These are phyloP conservation scores for Neurospora sp. DNA, from an alignment of 495 filamentous ascomycete species.

Conservation along the genomic window DNA sequence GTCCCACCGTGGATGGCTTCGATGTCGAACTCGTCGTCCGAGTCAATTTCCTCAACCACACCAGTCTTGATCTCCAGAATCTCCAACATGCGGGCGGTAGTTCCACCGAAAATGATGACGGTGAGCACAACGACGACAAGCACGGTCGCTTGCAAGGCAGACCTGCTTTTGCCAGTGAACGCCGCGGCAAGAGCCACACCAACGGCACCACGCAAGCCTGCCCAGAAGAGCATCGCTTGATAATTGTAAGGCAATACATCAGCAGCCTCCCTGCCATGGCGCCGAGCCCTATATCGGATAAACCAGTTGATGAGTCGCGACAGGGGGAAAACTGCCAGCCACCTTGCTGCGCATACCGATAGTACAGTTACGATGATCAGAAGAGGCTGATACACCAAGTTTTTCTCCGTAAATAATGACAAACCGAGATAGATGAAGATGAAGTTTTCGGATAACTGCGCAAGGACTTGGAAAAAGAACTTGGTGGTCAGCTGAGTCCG, in stretches of 20 bases:
- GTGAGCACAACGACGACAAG: constrained; percentile 95
- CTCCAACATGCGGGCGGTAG: constrained; percentile 96
- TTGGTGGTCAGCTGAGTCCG: constrained; percentile 96
- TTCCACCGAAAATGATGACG: constrained; percentile 97
- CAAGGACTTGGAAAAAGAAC: constrained; percentile 89
- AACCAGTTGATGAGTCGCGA: constrained; percentile 88
- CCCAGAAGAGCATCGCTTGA: constrained; percentile 98
- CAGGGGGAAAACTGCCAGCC: constrained; percentile 88
- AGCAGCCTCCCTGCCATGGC: constrained; percentile 61
- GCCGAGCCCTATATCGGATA: constrained; percentile 77
- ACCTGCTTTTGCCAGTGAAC: constrained; percentile 64
- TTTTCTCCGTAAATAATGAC: constrained; percentile 80
- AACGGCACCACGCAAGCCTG: constrained; percentile 88
- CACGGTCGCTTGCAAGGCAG: constrained; percentile 77
- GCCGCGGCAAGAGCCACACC: constrained; percentile 94
- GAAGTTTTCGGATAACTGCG: constrained; percentile 95
- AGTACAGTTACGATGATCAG: constrained; percentile 87
- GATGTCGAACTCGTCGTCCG: constrained; percentile 97
- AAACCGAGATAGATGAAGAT: constrained; percentile 98
- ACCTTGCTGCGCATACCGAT: constrained; percentile 84
- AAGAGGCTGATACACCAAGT: constrained; percentile 86
- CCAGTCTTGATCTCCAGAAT: constrained; percentile 90
- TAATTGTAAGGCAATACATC: constrained; percentile 90
- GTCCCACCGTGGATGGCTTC: constrained; percentile 64
- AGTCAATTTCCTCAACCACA: constrained; percentile 91